Conservation (phyloP, 169 alveolate species). For the Besnoitia besnoiti region DNA sequence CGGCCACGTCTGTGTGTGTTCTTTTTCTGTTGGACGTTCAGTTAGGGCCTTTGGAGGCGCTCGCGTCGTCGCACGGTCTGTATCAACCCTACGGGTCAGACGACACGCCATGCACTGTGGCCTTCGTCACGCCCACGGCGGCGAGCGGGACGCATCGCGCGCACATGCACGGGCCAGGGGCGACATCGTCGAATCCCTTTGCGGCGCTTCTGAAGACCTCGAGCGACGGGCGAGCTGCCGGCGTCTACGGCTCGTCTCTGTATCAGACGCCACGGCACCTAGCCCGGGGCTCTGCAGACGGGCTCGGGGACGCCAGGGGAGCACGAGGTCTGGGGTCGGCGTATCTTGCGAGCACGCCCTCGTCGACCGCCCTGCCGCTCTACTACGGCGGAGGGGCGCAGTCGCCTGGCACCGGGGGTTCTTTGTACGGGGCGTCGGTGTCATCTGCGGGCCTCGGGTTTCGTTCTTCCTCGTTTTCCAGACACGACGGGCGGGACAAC, state of each 20-base stretch:
- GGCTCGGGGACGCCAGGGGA: neutral
- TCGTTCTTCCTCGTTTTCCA: neutral
- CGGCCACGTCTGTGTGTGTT: too few species aligned
- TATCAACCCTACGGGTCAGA: neutral
- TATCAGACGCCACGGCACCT: neutral
- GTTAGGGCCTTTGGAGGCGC: neutral
- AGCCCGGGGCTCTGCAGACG: neutral
- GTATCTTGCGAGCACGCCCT: neutral
- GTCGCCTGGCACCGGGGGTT: too few species aligned
- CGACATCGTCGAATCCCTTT: neutral
- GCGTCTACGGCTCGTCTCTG: neutral
- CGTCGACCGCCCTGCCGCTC: neutral
- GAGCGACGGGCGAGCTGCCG: neutral
- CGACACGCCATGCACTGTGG: slow-evolving; percentile 26
- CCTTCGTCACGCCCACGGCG: slow-evolving; percentile 27
- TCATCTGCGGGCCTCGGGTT: neutral
- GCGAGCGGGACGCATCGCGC: neutral
- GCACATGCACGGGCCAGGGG: neutral
- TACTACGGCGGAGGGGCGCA: neutral
- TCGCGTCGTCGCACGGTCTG: neutral
- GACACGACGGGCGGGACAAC: neutral
- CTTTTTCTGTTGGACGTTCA: too few species aligned
- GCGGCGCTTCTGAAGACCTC: neutral
- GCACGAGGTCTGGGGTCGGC: neutral
- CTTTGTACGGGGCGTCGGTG: neutral